These are phyloP conservation scores for Penicillium rolfsii DNA, from an alignment of 2,329 filamentous ascomycete genomes.

Conservation along the genomic window DNA sequence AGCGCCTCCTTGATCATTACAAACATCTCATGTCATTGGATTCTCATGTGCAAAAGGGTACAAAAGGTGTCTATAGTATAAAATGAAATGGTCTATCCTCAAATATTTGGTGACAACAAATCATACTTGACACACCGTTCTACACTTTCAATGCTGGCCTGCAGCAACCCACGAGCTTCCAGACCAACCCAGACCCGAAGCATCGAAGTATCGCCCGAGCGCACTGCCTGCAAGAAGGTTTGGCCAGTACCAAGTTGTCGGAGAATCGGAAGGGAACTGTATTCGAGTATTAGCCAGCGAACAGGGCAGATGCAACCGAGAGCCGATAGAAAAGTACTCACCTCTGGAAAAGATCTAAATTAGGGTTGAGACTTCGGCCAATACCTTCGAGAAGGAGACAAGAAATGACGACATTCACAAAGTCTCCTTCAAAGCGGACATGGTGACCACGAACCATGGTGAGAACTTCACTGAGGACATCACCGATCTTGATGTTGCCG, in stretches of 20 bases:
- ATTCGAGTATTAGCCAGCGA: not conserved
- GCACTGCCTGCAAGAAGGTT: constrained; percentile 61
- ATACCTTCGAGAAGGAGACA: constrained; percentile 94
- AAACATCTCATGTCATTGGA: not conserved
- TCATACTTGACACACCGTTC: constrained; percentile 92
- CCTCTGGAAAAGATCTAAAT: constrained; percentile 82
- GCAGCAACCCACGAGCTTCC: constrained; percentile 84
- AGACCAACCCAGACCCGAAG: constrained; percentile 88
- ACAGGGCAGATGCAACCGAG: not conserved
- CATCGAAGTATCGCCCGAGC: constrained; percentile 78
- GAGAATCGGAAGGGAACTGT: constrained; percentile 83
- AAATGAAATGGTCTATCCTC: constrained; percentile 14
- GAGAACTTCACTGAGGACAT: constrained; percentile 87
- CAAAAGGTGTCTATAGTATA: constrained; percentile 14
- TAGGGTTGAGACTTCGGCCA: constrained; percentile 80
- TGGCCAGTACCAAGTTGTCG: constrained; percentile 75
- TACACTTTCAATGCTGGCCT: constrained; percentile 86
- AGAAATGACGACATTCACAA: constrained; percentile 96
- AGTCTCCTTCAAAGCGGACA: constrained; percentile 92
- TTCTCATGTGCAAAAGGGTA: not conserved
- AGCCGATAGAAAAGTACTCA: constrained; percentile 40
- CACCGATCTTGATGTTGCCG: constrained; percentile 93
- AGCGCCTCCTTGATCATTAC: not conserved
- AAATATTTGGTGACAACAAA: constrained; percentile 84
- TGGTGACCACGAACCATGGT: constrained; percentile 91